Evolutionary conservation across 805 yeast genomes (phyloP).

Genomic region (Candida pseudofarinosa): DNA sequence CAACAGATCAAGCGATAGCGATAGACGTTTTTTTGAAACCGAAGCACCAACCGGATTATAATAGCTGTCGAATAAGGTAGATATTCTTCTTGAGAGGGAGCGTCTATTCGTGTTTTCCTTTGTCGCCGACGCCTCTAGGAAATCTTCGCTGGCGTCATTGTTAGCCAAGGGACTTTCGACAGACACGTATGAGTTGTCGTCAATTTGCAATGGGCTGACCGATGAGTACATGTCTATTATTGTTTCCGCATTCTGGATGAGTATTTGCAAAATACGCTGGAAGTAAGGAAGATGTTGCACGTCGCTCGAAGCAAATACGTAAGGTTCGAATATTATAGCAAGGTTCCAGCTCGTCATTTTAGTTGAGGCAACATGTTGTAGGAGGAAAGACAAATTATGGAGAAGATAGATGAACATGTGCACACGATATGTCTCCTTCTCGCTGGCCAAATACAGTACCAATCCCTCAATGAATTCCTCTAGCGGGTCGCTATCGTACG

Average conservation of each 20-base stretch:
- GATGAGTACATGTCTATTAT: constrained; percentile 4
- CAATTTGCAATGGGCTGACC: constrained; percentile 5
- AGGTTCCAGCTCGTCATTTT: constrained; percentile 25
- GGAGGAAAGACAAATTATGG: constrained; percentile 12
- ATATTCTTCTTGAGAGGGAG: constrained; percentile 15
- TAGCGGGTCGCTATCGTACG: constrained; percentile 1
- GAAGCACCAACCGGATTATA: constrained; percentile 13
- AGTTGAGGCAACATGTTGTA: constrained; percentile 15
- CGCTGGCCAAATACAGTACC: constrained; percentile 1
- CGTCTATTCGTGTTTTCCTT: constrained; percentile 7
- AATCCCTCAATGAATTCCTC: constrained; percentile 3
- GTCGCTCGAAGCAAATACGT: constrained; percentile 17
- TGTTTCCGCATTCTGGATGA: constrained; percentile 13
- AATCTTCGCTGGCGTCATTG: constrained; percentile 6
- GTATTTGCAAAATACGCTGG: constrained; percentile 13
- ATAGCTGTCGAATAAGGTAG: constrained; percentile 16
- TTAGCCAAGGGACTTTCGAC: constrained; percentile 8
- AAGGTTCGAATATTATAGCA: constrained; percentile 31
- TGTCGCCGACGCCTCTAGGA: constrained; percentile 5
- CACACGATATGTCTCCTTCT: constrained; percentile 13
- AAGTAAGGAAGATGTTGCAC: constrained; percentile 12
- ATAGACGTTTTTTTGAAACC: constrained; percentile 10
- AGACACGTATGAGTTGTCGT: constrained; percentile 4
- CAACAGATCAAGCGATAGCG: constrained; percentile 7
- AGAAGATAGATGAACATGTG: constrained; percentile 16